phyloP scores from a whole-genome alignment of 1,284 basidiomycete genomes.

The Lentinula novae-zelandiae region DNA sequence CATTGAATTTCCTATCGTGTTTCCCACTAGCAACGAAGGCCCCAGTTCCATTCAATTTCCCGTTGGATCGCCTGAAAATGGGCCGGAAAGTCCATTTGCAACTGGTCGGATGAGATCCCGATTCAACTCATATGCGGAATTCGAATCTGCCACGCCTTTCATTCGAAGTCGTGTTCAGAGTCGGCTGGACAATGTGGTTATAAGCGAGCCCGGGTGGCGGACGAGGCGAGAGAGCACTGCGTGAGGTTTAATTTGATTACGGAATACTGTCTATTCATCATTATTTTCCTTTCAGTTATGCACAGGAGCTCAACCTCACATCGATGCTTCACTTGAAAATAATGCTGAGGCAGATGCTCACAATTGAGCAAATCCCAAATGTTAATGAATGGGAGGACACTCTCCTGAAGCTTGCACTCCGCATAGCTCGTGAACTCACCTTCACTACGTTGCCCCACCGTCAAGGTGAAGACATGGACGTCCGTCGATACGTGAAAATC shows the following conservation, averaged over 20 bases:
- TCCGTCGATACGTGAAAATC: constrained; percentile 94
- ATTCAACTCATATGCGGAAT: constrained; percentile 66
- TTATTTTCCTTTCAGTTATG: constrained; percentile 46
- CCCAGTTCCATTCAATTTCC: constrained; percentile 80
- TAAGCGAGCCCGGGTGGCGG: constrained; percentile 72
- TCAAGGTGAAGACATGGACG: constrained; percentile 91
- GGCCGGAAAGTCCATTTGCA: constrained; percentile 53
- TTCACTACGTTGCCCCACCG: constrained; percentile 72
- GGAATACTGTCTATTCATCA: neutral
- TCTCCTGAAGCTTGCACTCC: constrained; percentile 74
- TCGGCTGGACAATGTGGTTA: constrained; percentile 53
- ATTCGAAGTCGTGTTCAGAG: constrained; percentile 80
- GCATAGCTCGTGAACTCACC: constrained; percentile 73
- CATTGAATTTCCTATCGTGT: constrained; percentile 49
- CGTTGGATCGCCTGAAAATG: constrained; percentile 66
- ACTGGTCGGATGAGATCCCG: constrained; percentile 48
- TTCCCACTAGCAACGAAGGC: constrained; percentile 46
- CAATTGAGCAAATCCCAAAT: constrained; percentile 71
- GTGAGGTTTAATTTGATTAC: constrained; percentile 36
- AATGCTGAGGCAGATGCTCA: constrained; percentile 89
- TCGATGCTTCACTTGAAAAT: constrained; percentile 85
- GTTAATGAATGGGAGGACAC: constrained; percentile 84
- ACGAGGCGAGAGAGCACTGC: constrained; percentile 79
- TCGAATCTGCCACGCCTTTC: constrained; percentile 68
- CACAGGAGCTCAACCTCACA: constrained; percentile 76